A percentile compares a stretch with the other conserved stretches of the same genome.
These are phyloP conservation scores for Pythium coloratum DNA, from an alignment of 352 stramenopile genomes.

Conservation along the genomic window DNA sequence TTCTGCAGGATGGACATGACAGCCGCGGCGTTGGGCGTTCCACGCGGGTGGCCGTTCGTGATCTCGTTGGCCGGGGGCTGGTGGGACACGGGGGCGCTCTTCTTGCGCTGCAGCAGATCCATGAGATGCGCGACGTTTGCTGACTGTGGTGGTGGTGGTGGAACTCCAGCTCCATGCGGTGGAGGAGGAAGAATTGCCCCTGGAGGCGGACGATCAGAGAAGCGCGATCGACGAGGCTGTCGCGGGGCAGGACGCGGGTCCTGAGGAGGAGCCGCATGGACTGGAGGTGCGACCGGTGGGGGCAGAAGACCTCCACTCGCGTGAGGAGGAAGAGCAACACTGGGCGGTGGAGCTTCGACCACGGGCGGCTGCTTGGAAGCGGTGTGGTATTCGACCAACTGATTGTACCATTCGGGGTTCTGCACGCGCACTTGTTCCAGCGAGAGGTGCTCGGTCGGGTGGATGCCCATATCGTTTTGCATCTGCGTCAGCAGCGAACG, in stretches of 20 bases:
- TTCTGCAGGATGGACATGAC: conserved; percentile 89
- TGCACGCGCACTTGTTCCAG: conserved; percentile 85
- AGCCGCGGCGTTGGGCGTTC: conserved; percentile 54
- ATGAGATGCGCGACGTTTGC: conserved; percentile 81
- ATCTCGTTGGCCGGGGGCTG: conserved; percentile 35
- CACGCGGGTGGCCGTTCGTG: conserved; percentile 51
- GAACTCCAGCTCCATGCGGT: conserved; percentile 17
- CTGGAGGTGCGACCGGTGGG: conserved; percentile 9
- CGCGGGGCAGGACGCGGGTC: conserved; percentile 21
- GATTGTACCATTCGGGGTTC: conserved; percentile 84
- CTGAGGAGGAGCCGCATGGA: conserved; percentile 1
- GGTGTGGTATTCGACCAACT: conserved; percentile 70
- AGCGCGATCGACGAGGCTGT: conserved; percentile 37
- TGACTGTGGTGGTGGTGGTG: conserved; percentile 37
- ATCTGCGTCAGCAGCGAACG: conserved; percentile 75
- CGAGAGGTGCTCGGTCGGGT: conserved; percentile 84
- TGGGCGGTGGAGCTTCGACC: conserved; percentile 16
- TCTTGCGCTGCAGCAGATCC: conserved; percentile 79
- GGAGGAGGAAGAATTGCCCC: conserved; percentile 20
- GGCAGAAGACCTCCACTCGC: conserved; percentile 18
- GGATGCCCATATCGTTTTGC: conserved; percentile 87
- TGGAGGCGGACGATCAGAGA: conserved; percentile 27
- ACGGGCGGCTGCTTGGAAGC: conserved; percentile 26
- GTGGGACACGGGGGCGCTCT: conserved; percentile 19
- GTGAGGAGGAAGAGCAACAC: conserved; percentile 11